Percentiles rank a stretch among this genome's conserved stretches.
Conservation (phyloP, 2,329 filamentous ascomycete genomes). For the Pseudogymnoascus sp. region DNA sequence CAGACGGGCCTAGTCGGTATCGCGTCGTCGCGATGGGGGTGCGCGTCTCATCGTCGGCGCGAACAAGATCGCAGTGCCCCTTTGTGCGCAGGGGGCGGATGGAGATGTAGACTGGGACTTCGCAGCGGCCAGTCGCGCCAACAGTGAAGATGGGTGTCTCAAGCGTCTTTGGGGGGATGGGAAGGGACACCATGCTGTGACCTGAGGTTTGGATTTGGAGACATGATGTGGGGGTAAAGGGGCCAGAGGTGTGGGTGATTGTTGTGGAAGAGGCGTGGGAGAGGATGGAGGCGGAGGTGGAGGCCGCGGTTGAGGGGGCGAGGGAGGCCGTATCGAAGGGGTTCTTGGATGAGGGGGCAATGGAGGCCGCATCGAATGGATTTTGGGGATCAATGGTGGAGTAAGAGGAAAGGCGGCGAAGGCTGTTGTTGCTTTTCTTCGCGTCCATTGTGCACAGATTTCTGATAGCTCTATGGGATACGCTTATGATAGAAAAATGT, state of each 20-base stretch:
- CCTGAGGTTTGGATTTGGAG: constrained; percentile 45
- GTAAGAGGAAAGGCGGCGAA: not conserved
- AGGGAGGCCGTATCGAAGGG: constrained; percentile 5
- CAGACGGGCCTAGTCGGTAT: constrained; percentile 50
- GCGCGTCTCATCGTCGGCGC: constrained; percentile 32
- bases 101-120: constrained; percentile 43
- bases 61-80: constrained; percentile 41
- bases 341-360: not conserved
- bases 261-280: constrained; percentile 9
- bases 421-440: not conserved
- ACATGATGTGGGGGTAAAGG: constrained; percentile 37
- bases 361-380: not conserved
- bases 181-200: constrained; percentile 37
- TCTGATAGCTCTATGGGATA: not conserved
- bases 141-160: constrained; percentile 41
- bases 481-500: not conserved
- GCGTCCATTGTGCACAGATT: not conserved
- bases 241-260: constrained; percentile 8
- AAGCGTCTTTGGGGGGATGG: constrained; percentile 31
- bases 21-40: constrained; percentile 42
- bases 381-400: not conserved
- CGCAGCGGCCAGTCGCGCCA: constrained; percentile 28
- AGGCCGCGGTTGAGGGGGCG: not conserved
- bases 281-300: not conserved
- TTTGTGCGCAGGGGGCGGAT: constrained; percentile 41